Evolutionary conservation across 306 rosid species (phyloP), one percentile per base, ranked within the genome.

Genomic region (Dryas alaskensis): DNA sequence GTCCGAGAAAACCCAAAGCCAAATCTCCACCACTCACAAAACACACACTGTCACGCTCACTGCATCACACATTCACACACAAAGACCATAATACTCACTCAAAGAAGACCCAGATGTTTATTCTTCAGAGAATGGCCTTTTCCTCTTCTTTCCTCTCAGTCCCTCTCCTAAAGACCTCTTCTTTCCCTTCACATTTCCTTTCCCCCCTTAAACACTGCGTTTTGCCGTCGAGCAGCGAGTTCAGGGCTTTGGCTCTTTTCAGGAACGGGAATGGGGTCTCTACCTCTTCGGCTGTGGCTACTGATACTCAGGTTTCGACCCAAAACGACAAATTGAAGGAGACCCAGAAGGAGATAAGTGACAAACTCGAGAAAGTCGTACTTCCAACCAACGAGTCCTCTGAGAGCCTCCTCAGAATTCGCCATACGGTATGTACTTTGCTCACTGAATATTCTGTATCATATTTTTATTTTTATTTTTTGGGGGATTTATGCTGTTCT

Each of bases 351-450:
- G 78, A 78, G 42, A 58, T 64, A 67, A 14, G 3, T 45, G 78
- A 64, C 10, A 48, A 65, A 43, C 70, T 63, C 9, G 83, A 79
- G 67, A 87, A 61, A 77, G n/a, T 86, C 16, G 81, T 87, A 59
- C 99, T 94, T 19, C 99, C 98, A 0, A 86, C 98, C 65, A 94
- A 94, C 70, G 87, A 90, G 42, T 89, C 97, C 3, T 94, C 99
- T 0, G 84, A 81, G 73, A 83, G 73, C 45, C 96, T 94, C 42
- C 98, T 94, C 78, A 83, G 93, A 76, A 83, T 94, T 66, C 99
- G 99, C 42, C 99, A 94, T 81, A 83, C 99, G 92, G 99, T 94
- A 82, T 73, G 55, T 58, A 17, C 12, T 45, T n/a, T 46, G 7
- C 40, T 25, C 7, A 13, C 31, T 22, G 8, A 12, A 14, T 59